phyloP scores from a whole-genome alignment of 148 eudicot genomes.

The Arctostaphylos glauca region DNA sequence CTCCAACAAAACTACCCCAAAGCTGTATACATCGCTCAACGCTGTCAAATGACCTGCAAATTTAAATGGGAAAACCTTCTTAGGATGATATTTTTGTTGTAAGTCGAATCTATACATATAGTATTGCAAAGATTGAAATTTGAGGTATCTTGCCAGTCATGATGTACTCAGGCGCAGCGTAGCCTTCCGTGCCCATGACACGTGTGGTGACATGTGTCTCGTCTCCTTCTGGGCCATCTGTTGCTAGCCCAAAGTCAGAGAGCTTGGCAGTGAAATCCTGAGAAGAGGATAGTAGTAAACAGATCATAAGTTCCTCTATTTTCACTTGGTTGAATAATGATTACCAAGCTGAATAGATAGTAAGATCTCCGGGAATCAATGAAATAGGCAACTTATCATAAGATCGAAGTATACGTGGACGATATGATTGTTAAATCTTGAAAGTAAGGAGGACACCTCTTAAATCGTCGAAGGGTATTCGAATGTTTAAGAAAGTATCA shows the following conservation, averaged over 20 bases:
- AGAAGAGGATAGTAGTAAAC: not conserved
- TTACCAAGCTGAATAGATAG: not conserved
- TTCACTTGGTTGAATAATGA: not conserved
- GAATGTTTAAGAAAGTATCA: no score
- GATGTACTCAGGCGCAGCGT: conserved; percentile 43
- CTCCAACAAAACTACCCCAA: conserved; percentile 52
- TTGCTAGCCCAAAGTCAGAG: conserved; percentile 24
- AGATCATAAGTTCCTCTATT: not conserved
- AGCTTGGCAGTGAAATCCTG: conserved; percentile 26
- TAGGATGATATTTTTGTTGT: not conserved
- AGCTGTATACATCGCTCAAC: conserved; percentile 60
- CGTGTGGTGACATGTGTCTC: conserved; percentile 16
- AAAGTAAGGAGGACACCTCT: no score
- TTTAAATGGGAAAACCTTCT: not conserved
- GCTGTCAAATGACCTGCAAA: conserved; percentile 50
- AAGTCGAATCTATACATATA: not conserved
- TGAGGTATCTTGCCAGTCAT: conserved; percentile 19
- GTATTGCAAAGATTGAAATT: not conserved
- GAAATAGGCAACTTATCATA: not conserved
- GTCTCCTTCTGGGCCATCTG: conserved; percentile 24
- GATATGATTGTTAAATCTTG: no score
- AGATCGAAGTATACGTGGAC: no score
- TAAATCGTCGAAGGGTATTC: no score
- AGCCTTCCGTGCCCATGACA: conserved; percentile 22
- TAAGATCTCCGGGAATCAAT: not conserved